phyloP scores from a whole-genome alignment of 2,329 filamentous ascomycete species.

The Hypomyces rosellus region DNA sequence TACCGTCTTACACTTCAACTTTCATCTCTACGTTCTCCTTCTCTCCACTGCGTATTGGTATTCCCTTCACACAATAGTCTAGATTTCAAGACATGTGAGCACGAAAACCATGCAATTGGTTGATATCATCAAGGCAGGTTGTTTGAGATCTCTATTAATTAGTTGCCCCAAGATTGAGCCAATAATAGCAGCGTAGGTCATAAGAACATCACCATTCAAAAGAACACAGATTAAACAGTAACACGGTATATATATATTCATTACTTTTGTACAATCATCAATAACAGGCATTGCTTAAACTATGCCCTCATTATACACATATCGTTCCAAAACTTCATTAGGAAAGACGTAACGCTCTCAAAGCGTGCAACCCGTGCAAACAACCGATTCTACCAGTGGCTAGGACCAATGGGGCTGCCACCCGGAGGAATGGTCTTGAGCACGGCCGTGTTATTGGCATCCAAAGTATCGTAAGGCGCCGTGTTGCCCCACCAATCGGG shows the following conservation, averaged over 20 bases:
- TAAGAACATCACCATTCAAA: not conserved
- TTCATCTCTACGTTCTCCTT: too few species aligned
- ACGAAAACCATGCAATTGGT: too few species aligned
- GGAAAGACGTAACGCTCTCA: too few species aligned
- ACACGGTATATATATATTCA: not conserved
- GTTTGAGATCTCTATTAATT: too few species aligned
- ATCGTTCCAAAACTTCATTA: not conserved
- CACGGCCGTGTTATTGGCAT: conserved; percentile 21
- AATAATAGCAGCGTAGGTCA: too few species aligned
- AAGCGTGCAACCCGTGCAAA: too few species aligned
- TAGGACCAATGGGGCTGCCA: conserved; percentile 4
- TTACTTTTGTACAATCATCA: conserved; percentile 4
- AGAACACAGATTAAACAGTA: not conserved
- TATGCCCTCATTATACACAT: not conserved
- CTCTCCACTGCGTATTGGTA: too few species aligned
- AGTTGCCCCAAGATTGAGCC: too few species aligned
- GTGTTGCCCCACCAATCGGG: conserved; percentile 44
- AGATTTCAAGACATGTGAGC: too few species aligned
- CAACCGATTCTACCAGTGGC: not conserved
- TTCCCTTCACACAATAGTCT: too few species aligned
- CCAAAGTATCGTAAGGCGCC: conserved; percentile 24
- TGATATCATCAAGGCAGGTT: too few species aligned
- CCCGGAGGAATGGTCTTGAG: conserved; percentile 1
- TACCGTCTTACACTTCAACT: too few species aligned
- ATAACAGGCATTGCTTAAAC: not conserved